Base-by-base conservation (phyloP, 345 rosid genomes). In the Eucalyptus urophylla region DNA sequence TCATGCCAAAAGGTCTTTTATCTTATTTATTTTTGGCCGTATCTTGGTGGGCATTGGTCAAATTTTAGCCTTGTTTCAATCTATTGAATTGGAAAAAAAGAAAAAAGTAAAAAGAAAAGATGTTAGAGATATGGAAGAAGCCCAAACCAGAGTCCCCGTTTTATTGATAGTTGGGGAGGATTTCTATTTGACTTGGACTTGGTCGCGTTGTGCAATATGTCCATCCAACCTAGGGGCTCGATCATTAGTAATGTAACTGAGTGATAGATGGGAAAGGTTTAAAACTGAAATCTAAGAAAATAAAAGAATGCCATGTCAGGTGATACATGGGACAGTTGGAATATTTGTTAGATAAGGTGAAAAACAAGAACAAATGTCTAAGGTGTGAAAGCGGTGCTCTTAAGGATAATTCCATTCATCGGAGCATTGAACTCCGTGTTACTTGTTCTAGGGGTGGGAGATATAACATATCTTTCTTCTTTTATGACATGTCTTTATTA, bases 391-490 rank as follows among this genome's bases (percentile, higher is more conserved):
- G 17, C 16, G 4, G 2, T 62, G 17, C 8, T 29, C 9, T 27
- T 3, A 62, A 29, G 17, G 8, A 62, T 62, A 29, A 27, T 62
- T 62, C 33, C 16, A 4, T 62, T 3, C 33, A 13, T 62, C 33
- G 3, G 8, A 62, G 9, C 8, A 62, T 2, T 6, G 16, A 62
- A 62, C 33, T 29, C 15, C 0, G 33, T 62, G 33, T 1, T 24
- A 56, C 62, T 56, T 56, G 29, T 24, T 56, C 14, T 25, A 0
- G 62, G 27, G 29, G 29, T 22, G 62, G 29, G 62, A 22, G 62
- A 56, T 56, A 56, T 25, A 24, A 24, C 1, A 56, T 24, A 56
- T 24, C 25, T 56, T 56, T 24, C 62, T 56, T 56, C 6, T 22
- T 56, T 56, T 22, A 24, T 56, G 62, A 22, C 6, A 56, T 24